Evolutionary conservation across 345 rosid species (phyloP).

Genomic region (Brassica carinata): DNA sequence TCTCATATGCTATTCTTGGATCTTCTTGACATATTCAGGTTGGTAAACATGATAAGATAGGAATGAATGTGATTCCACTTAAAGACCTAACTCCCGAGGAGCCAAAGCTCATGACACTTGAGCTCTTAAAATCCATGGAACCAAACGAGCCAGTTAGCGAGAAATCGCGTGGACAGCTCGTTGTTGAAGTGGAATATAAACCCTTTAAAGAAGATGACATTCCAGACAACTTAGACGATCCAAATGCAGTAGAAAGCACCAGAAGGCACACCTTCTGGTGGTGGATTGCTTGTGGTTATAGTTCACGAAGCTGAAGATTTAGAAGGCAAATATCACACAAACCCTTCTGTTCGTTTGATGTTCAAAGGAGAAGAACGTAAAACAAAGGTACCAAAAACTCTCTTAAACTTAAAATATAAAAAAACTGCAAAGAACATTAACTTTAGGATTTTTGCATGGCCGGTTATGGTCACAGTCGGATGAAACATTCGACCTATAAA

Average conservation of each 20-base stretch:
- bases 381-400: background rate
- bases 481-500: background rate
- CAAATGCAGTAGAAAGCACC: conserved; percentile 6
- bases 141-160: background rate
- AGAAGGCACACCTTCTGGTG: background rate
- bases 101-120: conserved; percentile 3
- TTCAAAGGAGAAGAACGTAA: background rate
- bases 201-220: background rate
- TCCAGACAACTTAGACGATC: background rate
- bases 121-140: background rate
- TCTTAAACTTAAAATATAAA: background rate
- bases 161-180: background rate
- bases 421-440: background rate
- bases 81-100: background rate
- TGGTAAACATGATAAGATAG: conserved; percentile 3
- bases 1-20: background rate
- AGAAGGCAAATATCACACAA: background rate
- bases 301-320: conserved; percentile 1
- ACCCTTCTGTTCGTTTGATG: conserved; percentile 1
- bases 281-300: background rate
- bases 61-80: background rate
- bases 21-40: background rate
- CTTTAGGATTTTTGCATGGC: background rate
- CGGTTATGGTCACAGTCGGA: background rate
- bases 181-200: background rate